These are phyloP conservation scores for Phialocephala subalpina DNA, from an alignment of 2,329 filamentous ascomycete genomes.

Conservation along the genomic window DNA sequence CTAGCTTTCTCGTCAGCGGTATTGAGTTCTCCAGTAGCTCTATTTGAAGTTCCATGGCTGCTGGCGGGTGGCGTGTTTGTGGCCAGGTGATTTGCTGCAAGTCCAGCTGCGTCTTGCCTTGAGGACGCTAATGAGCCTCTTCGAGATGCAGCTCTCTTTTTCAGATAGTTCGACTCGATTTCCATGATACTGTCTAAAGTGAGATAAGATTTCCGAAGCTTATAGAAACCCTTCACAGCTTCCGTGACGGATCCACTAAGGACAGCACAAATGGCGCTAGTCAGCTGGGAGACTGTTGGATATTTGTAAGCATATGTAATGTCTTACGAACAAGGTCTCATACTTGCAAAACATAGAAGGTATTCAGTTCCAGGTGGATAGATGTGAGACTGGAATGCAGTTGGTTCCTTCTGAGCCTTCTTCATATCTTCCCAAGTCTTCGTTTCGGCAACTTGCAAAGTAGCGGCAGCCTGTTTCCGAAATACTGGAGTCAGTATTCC, in stretches of 20 bases:
- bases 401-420: slow-evolving; percentile 72
- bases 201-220: slow-evolving; percentile 86
- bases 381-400: slow-evolving; percentile 61
- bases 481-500: no score
- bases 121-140: slow-evolving; percentile 28
- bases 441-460: slow-evolving; percentile 78
- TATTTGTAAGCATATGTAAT: slow-evolving; percentile 12
- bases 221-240: slow-evolving; percentile 90
- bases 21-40: not conserved
- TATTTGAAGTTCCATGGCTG: slow-evolving; percentile 11
- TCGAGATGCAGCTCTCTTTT: slow-evolving; percentile 38
- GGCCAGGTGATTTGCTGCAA: not conserved
- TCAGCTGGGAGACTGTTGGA: slow-evolving; percentile 74
- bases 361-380: slow-evolving; percentile 90
- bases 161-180: slow-evolving; percentile 69
- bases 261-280: slow-evolving; percentile 87
- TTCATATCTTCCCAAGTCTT: slow-evolving; percentile 79
- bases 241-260: slow-evolving; percentile 94
- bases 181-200: slow-evolving; percentile 82
- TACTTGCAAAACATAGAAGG: slow-evolving; percentile 76
- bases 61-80: slow-evolving; percentile 1
- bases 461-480: slow-evolving; percentile 58
- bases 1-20: slow-evolving; percentile 23
- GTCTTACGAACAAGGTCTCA: not conserved
- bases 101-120: slow-evolving; percentile 2